These are phyloP conservation scores for Zygosaccharomyces siamensis DNA, from an alignment of 805 yeast species.

Conservation along the genomic window DNA sequence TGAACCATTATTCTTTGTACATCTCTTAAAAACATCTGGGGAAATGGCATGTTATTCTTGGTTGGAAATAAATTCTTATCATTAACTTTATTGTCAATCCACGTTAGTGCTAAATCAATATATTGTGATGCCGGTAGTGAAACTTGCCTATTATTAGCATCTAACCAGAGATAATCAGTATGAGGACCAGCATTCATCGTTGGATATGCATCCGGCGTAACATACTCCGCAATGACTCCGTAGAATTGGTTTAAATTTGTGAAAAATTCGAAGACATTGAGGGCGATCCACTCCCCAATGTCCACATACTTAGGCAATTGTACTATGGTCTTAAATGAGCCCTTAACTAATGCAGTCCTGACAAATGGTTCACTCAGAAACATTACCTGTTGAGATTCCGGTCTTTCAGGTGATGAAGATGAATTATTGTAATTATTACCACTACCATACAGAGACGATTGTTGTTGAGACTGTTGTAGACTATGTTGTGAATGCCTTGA, in stretches of 20 bases:
- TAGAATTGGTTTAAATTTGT: constrained; percentile 82
- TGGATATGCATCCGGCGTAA: constrained; percentile 84
- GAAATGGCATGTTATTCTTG: constrained; percentile 80
- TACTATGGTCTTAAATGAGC: constrained; percentile 92
- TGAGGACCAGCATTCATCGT: constrained; percentile 95
- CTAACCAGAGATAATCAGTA: constrained; percentile 88
- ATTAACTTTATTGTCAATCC: constrained; percentile 83
- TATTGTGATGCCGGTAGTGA: constrained; percentile 90
- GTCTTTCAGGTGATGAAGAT: constrained; percentile 18
- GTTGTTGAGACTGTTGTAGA: constrained; percentile 15
- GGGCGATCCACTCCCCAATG: constrained; percentile 91
- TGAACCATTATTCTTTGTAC: constrained; percentile 84
- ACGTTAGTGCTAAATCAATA: constrained; percentile 83
- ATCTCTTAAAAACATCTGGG: constrained; percentile 75
- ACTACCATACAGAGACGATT: constrained; percentile 8
- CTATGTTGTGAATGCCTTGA: constrained; percentile 26
- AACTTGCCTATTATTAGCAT: constrained; percentile 70
- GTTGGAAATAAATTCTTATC: constrained; percentile 93
- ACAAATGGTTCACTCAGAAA: constrained; percentile 91
- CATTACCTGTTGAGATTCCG: constrained; percentile 37
- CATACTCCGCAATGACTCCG: constrained; percentile 85
- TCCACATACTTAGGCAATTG: constrained; percentile 94
- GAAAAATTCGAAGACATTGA: constrained; percentile 84
- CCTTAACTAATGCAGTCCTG: constrained; percentile 90
- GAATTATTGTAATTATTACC: not conserved